Conservation (phyloP, 495 filamentous ascomycete genomes). For the Hypoxylon crocopeplum region DNA sequence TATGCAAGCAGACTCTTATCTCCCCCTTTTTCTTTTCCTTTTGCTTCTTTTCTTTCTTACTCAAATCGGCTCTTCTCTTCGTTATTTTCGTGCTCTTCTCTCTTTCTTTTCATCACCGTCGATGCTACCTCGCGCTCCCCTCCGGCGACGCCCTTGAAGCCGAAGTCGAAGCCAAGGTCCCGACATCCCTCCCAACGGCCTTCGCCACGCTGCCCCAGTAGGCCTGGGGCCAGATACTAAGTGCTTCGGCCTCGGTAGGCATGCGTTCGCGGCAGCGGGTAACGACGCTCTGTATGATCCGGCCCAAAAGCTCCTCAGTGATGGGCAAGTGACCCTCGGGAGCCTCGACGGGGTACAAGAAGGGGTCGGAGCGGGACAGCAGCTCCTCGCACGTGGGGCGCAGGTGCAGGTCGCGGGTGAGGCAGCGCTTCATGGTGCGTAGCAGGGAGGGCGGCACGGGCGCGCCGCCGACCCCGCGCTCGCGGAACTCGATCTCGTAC, state of each 20-base stretch:
- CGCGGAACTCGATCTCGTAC: slow-evolving; percentile 82
- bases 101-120: too few species aligned
- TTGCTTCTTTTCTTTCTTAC: too few species aligned
- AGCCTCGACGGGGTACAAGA: slow-evolving; percentile 75
- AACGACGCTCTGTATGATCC: slow-evolving; percentile 79
- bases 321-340: slow-evolving; percentile 71
- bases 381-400: slow-evolving; percentile 82
- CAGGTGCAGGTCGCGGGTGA: slow-evolving; percentile 77
- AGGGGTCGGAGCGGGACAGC: slow-evolving; percentile 73
- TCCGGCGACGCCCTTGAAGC: neutral
- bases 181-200: slow-evolving; percentile 36
- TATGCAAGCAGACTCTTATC: too few species aligned
- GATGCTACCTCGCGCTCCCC: slow-evolving; percentile 12
- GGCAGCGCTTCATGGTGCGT: slow-evolving; percentile 76
- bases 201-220: slow-evolving; percentile 63
- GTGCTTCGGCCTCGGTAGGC: slow-evolving; percentile 72
- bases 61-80: too few species aligned
- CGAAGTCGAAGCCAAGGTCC: neutral
- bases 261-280: slow-evolving; percentile 72
- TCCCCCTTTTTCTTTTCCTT: too few species aligned
- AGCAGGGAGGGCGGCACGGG: slow-evolving; percentile 74
- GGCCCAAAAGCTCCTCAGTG: slow-evolving; percentile 74
- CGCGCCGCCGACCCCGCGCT: slow-evolving; percentile 73
- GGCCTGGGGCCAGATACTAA: slow-evolving; percentile 69
- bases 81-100: too few species aligned